Percentiles rank a stretch among this genome's conserved stretches.
Evolutionary conservation across 345 rosid species (phyloP).

Genomic region (Gossypium arboreum): DNA sequence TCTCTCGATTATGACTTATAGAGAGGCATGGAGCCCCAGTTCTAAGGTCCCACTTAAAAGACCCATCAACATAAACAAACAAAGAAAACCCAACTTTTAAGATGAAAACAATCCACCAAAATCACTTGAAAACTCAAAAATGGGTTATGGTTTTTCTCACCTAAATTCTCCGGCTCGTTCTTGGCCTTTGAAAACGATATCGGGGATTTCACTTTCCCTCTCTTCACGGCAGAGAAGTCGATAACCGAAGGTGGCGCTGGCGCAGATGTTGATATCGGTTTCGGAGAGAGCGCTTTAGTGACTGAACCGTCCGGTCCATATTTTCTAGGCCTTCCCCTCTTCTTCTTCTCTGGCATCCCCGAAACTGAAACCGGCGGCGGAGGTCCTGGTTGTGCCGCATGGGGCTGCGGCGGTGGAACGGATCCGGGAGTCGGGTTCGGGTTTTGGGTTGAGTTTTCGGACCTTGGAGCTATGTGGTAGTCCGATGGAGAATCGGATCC

Average conservation of each 20-base stretch:
- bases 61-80: too few relatives aligned
- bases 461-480: constrained; percentile 74
- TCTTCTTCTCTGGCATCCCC: constrained; percentile 58
- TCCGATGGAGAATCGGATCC: constrained; percentile 84
- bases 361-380: constrained; percentile 19
- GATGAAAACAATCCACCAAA: constrained; percentile 8
- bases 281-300: constrained; percentile 65
- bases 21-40: too few relatives aligned
- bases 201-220: constrained; percentile 60
- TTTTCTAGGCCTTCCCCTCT: constrained; percentile 92
- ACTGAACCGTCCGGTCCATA: constrained; percentile 80
- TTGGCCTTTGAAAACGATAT: constrained; percentile 58
- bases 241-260: constrained; percentile 76
- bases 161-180: constrained; percentile 62
- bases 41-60: too few relatives aligned
- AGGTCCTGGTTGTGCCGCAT: constrained; percentile 23
- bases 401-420: constrained; percentile 25
- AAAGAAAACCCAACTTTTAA: background rate
- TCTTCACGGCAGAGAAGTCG: constrained; percentile 84
- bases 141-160: constrained; percentile 29
- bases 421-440: constrained; percentile 42
- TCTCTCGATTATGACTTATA: constrained; percentile 18
- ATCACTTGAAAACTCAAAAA: constrained; percentile 16
- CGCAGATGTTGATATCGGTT: constrained; percentile 83
- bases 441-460: constrained; percentile 44